Evolutionary conservation across 2,329 filamentous ascomycete genomes (phyloP).

Genomic region (Paecilomyces niveus): DNA sequence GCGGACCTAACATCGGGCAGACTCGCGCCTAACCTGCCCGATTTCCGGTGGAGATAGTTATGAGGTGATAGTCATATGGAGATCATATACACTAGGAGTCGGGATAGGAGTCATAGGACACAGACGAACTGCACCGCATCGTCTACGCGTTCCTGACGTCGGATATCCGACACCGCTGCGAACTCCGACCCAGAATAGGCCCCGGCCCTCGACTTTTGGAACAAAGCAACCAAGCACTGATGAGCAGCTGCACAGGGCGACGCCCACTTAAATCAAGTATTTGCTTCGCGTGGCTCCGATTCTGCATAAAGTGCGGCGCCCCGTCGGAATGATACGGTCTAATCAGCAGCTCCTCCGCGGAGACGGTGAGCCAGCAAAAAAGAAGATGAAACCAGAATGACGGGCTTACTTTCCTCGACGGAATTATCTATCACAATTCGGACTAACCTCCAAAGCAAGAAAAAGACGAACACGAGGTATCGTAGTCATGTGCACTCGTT

Average conservation of each 20-base stretch:
- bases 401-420: background rate
- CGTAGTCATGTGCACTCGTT: background rate
- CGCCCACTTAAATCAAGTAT: background rate
- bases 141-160: background rate
- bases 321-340: background rate
- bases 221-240: background rate
- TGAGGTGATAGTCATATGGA: no score
- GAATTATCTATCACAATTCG: background rate
- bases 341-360: background rate
- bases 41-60: no score
- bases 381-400: background rate
- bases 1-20: no score
- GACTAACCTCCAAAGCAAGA: background rate
- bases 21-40: no score
- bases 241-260: background rate
- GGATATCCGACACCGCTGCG: background rate
- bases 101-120: no score
- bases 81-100: no score
- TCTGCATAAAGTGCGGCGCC: background rate
- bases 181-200: background rate
- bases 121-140: no score
- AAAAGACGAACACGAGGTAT: background rate
- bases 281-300: background rate
- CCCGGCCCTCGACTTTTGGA: no score
- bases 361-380: background rate